Conservation (phyloP, 805 yeast species). For the Danielozyma ontarioensis region DNA sequence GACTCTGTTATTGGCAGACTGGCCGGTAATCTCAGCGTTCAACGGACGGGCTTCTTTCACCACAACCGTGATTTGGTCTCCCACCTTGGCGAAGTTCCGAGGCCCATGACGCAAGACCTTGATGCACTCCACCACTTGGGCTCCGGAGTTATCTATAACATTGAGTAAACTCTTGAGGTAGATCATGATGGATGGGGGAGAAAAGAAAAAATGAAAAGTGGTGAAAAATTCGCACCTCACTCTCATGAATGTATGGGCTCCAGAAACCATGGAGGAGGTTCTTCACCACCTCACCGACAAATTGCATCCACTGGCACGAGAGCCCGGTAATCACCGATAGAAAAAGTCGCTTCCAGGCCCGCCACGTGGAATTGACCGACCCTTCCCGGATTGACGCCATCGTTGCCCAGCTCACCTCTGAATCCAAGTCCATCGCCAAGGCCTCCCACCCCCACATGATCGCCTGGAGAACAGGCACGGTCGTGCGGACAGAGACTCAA, state of each 20-base stretch:
- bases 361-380: constrained; percentile 39
- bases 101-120: constrained; percentile 90
- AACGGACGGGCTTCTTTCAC: constrained; percentile 86
- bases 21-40: constrained; percentile 66
- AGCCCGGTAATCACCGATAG: constrained; percentile 34
- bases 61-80: constrained; percentile 92
- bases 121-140: constrained; percentile 91
- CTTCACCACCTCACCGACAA: no score
- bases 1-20: constrained; percentile 70
- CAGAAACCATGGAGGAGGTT: no score
- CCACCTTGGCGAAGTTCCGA: constrained; percentile 73
- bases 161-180: constrained; percentile 82
- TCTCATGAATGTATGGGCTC: no score
- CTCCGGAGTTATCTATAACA: constrained; percentile 95
- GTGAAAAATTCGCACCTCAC: no score
- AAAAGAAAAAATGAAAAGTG: no score
- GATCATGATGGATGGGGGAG: constrained; percentile 60
- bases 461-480: constrained; percentile 60
- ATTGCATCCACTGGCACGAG: constrained; percentile 26
- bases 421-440: constrained; percentile 45
- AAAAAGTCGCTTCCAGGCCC: constrained; percentile 66
- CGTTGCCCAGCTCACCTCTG: constrained; percentile 35
- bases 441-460: constrained; percentile 71
- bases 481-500: no score
- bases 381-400: constrained; percentile 39